These are phyloP conservation scores for Nicotiana noctiflora DNA, from an alignment of 257 asterid species.

Conservation along the genomic window DNA sequence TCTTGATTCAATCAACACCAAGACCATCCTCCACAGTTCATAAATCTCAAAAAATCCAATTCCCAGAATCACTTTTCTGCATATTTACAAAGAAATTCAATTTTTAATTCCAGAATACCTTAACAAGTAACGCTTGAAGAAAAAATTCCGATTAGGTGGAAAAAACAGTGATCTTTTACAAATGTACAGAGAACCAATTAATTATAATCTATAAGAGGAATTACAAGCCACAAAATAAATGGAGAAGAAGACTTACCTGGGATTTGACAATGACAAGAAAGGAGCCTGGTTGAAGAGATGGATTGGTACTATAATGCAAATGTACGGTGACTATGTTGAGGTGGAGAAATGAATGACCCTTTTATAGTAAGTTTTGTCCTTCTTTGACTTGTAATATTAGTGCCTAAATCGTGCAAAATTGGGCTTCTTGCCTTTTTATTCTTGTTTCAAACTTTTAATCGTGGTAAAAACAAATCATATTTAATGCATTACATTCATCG, in stretches of 20 bases:
- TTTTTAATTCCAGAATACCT: background rate
- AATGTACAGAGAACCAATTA: background rate
- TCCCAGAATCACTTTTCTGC: background rate
- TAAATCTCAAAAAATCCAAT: background rate
- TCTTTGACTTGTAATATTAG: background rate
- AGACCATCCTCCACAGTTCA: background rate
- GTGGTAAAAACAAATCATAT: background rate
- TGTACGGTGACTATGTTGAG: background rate
- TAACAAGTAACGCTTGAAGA: background rate
- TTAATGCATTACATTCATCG: too few relatives aligned
- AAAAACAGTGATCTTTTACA: background rate
- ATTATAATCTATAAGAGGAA: background rate
- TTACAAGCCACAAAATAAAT: background rate
- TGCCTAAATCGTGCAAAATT: background rate
- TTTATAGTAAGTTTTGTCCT: background rate
- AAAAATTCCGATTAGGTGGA: background rate
- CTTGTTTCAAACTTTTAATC: background rate
- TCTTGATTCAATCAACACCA: background rate
- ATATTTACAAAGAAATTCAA: background rate
- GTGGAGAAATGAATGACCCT: background rate
- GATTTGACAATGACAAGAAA: background rate
- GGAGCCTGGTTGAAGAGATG: background rate
- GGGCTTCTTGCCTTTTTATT: background rate
- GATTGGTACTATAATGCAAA: background rate
- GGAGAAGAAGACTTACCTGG: background rate